Conservation (phyloP, 2,329 filamentous ascomycete genomes). For the Paracorniculantispora psalliotae region DNA sequence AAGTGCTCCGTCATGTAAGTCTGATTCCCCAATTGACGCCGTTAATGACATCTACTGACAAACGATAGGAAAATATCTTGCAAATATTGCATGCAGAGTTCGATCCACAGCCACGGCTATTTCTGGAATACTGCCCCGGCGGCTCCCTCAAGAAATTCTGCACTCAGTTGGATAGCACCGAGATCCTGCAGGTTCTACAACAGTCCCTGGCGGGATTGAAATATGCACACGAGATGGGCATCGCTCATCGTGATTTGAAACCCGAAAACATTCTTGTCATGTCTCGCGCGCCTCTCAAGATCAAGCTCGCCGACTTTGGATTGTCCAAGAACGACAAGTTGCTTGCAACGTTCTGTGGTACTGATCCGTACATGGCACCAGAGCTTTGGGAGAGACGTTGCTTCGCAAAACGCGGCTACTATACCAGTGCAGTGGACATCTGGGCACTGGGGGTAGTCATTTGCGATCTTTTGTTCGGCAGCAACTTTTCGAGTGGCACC, state of each 20-base stretch:
- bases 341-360: background rate
- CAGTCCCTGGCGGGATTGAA: background rate
- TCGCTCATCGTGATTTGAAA: background rate
- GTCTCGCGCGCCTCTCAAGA: background rate
- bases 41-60: background rate
- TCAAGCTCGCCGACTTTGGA: constrained; percentile 3
- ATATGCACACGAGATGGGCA: background rate
- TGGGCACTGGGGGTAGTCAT: background rate
- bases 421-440: background rate
- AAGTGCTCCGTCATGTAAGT: background rate
- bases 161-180: background rate
- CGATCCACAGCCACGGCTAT: background rate
- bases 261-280: background rate
- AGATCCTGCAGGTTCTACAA: background rate
- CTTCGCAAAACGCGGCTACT: background rate
- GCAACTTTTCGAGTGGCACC: background rate
- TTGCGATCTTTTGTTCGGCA: background rate
- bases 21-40: background rate
- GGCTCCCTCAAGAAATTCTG: background rate
- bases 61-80: background rate
- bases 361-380: background rate
- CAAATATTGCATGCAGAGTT: background rate
- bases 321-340: background rate
- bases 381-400: too few relatives aligned
- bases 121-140: background rate